Conservation (phyloP, 2,329 filamentous ascomycete genomes). For the Paraconiothyrium brasiliense region DNA sequence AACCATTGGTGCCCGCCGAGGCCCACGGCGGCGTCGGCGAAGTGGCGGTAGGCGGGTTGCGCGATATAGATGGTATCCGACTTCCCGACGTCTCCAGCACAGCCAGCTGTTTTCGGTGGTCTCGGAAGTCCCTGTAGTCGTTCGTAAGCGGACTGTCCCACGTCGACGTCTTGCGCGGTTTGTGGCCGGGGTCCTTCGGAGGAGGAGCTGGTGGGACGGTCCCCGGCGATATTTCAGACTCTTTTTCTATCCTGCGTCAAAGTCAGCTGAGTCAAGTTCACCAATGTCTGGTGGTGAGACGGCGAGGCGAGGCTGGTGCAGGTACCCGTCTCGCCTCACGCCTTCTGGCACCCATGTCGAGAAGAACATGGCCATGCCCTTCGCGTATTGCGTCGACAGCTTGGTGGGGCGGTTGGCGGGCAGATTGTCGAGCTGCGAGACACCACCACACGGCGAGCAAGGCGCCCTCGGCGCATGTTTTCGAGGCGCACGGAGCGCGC, state of each 20-base stretch:
- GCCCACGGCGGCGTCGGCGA: constrained; percentile 64
- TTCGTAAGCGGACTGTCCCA: constrained; percentile 65
- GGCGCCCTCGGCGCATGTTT: constrained; percentile 21
- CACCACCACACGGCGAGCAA: constrained; percentile 22
- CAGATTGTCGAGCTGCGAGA: constrained; percentile 28
- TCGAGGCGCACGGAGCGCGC: constrained; percentile 33
- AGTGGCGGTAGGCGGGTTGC: constrained; percentile 66
- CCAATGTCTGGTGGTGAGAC: constrained; percentile 32
- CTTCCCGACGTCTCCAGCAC: constrained; percentile 70
- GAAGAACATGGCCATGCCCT: constrained; percentile 16
- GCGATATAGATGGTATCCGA: constrained; percentile 65
- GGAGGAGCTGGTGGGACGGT: constrained; percentile 48
- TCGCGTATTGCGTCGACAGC: constrained; percentile 3
- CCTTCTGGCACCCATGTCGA: constrained; percentile 18
- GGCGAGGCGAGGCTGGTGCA: constrained; percentile 32
- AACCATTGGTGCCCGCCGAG: constrained; percentile 53
- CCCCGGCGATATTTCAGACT: constrained; percentile 55
- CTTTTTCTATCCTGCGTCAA: constrained; percentile 54
- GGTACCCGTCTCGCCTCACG: constrained; percentile 20
- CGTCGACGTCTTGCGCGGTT: constrained; percentile 54
- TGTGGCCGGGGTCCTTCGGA: constrained; percentile 47
- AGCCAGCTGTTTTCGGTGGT: constrained; percentile 73
- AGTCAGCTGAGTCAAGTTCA: constrained; percentile 36
- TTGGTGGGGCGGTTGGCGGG: constrained; percentile 15
- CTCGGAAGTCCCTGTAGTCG: constrained; percentile 68